Percentiles rank a stretch among this genome's conserved stretches.
Evolutionary conservation across 2,329 filamentous ascomycete species (phyloP).

Genomic region (Colletotrichum sp.): DNA sequence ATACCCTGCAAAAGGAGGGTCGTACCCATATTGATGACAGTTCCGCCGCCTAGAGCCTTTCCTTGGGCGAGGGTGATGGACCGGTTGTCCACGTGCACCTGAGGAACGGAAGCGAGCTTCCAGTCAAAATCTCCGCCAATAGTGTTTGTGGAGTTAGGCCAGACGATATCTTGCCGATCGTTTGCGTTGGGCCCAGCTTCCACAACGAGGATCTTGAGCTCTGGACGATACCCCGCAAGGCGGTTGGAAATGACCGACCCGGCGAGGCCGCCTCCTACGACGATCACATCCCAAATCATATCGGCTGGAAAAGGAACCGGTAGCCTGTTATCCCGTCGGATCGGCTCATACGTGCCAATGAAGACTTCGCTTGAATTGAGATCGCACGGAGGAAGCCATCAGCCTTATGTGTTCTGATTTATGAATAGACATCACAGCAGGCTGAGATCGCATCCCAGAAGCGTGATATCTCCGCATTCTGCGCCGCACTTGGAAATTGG

Average conservation of each 20-base stretch:
- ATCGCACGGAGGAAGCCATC: neutral
- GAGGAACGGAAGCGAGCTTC: slow-evolving; percentile 36
- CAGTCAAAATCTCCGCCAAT: slow-evolving; percentile 37
- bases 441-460: neutral
- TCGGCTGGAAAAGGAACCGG: neutral
- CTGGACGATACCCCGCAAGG: slow-evolving; percentile 26
- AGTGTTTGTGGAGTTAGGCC: slow-evolving; percentile 31
- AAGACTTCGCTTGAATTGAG: neutral
- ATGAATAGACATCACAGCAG: neutral
- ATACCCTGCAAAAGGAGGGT: neutral
- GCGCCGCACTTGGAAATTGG: neutral
- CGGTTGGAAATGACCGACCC: slow-evolving; percentile 40
- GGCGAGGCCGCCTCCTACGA: slow-evolving; percentile 42
- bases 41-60: slow-evolving; percentile 46
- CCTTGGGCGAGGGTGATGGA: slow-evolving; percentile 31
- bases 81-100: slow-evolving; percentile 28
- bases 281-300: slow-evolving; percentile 36
- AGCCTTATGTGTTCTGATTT: neutral
- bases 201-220: slow-evolving; percentile 39
- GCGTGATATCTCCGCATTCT: neutral
- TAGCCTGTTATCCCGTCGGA: neutral
- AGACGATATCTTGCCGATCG: slow-evolving; percentile 28
- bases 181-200: slow-evolving; percentile 40
- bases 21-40: slow-evolving; percentile 42
- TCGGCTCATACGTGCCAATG: neutral